These are phyloP conservation scores for Agastache rugosa DNA, from an alignment of 257 asterid genomes.

Conservation along the genomic window DNA sequence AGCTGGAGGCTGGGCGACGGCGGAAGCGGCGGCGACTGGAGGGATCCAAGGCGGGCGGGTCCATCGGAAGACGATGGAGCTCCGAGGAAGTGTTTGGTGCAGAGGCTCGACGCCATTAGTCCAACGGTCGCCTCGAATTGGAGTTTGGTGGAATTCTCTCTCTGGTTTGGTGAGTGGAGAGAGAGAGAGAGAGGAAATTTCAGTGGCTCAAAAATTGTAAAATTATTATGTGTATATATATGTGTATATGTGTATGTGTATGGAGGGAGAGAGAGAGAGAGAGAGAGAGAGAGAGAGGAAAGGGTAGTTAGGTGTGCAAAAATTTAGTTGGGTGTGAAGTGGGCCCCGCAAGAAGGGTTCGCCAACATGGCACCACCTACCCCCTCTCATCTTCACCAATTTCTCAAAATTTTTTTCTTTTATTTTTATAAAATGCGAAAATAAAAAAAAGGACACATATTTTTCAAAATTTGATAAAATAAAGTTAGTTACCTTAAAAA, in stretches of 20 bases:
- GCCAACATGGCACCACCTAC: constrained; percentile 36
- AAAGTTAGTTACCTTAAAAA: too few species aligned
- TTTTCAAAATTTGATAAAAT: too few species aligned
- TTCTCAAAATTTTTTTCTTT: background rate
- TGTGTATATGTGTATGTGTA: background rate
- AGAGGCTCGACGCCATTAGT: constrained; percentile 69
- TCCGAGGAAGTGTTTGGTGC: constrained; percentile 69
- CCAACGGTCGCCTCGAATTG: constrained; percentile 23
- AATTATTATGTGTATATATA: background rate
- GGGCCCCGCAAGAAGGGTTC: constrained; percentile 24
- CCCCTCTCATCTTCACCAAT: background rate
- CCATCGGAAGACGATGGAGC: constrained; percentile 59
- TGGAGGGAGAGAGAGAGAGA: background rate
- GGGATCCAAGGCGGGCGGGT: constrained; percentile 60
- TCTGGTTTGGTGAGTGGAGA: constrained; percentile 37
- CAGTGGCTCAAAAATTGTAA: constrained; percentile 21
- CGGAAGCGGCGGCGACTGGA: constrained; percentile 51
- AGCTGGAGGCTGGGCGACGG: constrained; percentile 51
- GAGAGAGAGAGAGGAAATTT: constrained; percentile 5
- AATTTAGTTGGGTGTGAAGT: constrained; percentile 29
- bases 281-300: background rate
- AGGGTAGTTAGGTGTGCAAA: constrained; percentile 37
- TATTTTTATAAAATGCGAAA: background rate
- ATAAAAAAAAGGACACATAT: too few species aligned
- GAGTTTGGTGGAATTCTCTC: constrained; percentile 32